Percentiles rank a stretch among this genome's conserved stretches.
These are phyloP conservation scores for Suillus placidus DNA, from an alignment of 768 basidiomycete species.

Conservation along the genomic window DNA sequence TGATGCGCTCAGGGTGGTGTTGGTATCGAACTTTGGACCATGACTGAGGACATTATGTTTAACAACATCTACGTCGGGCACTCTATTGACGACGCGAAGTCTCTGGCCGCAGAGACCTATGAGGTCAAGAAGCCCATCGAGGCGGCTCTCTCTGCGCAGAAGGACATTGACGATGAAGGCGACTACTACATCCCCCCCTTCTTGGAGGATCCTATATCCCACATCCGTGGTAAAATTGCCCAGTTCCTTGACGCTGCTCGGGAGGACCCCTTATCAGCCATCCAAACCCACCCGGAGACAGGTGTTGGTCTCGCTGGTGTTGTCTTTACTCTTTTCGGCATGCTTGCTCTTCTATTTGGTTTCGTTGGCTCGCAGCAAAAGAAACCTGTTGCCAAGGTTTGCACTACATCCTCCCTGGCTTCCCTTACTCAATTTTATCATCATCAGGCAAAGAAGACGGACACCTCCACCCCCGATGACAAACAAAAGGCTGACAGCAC, in stretches of 20 bases:
- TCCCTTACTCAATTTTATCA: background rate
- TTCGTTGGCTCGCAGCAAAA: slow-evolving; percentile 75
- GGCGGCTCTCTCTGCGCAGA: slow-evolving; percentile 48
- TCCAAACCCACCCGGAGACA: slow-evolving; percentile 89
- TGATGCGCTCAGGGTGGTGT: slow-evolving; percentile 71
- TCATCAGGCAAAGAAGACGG: slow-evolving; percentile 75
- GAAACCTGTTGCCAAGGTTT: slow-evolving; percentile 70
- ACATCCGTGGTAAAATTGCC: slow-evolving; percentile 71
- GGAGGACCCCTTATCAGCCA: slow-evolving; percentile 74
- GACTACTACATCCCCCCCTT: slow-evolving; percentile 51
- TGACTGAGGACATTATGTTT: slow-evolving; percentile 95
- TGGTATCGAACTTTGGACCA: slow-evolving; percentile 99
- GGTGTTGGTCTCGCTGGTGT: slow-evolving; percentile 76
- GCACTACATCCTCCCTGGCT: slow-evolving; percentile 16
- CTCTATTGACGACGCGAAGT: slow-evolving; percentile 83
- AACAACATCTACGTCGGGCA: slow-evolving; percentile 94
- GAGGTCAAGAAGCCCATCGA: slow-evolving; percentile 87
- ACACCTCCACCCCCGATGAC: slow-evolving; percentile 62
- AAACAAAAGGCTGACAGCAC: slow-evolving; percentile 65
- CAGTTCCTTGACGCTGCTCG: slow-evolving; percentile 80
- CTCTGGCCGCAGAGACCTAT: slow-evolving; percentile 86
- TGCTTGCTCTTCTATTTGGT: slow-evolving; percentile 80
- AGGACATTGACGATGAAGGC: slow-evolving; percentile 49
- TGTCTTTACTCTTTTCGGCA: slow-evolving; percentile 78
- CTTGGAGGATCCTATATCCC: slow-evolving; percentile 54